Evolutionary conservation across 345 rosid species (phyloP).

Genomic region (Eucalyptus paniculata): DNA sequence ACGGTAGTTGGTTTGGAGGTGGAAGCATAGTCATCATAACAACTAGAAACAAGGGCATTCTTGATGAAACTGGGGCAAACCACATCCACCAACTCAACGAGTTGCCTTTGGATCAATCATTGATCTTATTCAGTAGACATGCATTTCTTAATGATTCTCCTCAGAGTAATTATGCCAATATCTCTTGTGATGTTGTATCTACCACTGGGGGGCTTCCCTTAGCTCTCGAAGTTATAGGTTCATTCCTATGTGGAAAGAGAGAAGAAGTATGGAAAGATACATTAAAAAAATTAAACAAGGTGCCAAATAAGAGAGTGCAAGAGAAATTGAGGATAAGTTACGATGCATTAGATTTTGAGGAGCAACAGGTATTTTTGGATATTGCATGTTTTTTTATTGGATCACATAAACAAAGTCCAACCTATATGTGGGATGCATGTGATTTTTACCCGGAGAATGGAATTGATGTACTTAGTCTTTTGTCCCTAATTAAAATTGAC

Average conservation of each 20-base stretch:
- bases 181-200: not conserved
- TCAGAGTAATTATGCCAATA: rapidly evolving
- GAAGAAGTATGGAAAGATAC: not conserved
- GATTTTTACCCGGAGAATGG: not conserved
- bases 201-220: not conserved
- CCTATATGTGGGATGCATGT: not conserved
- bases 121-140: not conserved
- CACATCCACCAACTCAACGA: not conserved
- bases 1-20: rapidly evolving
- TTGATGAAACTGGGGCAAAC: not conserved
- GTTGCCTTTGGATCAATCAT: not conserved
- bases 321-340: not conserved
- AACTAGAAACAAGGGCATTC: not conserved
- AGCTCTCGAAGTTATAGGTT: not conserved
- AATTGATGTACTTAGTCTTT: not conserved
- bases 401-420: not conserved
- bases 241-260: not conserved
- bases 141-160: not conserved
- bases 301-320: not conserved
- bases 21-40: not conserved
- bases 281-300: not conserved
- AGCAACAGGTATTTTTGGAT: not conserved
- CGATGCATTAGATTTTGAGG: rapidly evolving
- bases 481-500: not conserved
- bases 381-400: not conserved